Evolutionary conservation across 73 alveolate genomes (phyloP), one percentile per base, ranked within the genome.

Genomic region (Tetrahymena elliotti): DNA sequence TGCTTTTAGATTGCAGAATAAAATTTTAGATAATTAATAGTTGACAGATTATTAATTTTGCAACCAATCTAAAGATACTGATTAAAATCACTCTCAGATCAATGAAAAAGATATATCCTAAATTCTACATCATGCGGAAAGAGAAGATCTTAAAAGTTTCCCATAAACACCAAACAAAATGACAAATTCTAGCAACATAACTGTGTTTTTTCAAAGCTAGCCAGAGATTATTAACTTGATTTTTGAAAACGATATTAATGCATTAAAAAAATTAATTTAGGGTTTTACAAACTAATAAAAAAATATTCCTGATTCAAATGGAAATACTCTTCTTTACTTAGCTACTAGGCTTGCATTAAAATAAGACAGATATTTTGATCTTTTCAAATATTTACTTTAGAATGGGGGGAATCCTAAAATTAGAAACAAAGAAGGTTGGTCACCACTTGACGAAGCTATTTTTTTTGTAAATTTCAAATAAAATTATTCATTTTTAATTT

Each of bases 351-450:
- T 97, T 16, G 83, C 98, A 27, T 68, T 93, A 33, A 54, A 88
- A 38, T 94, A 92, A 8, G 98, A 96, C 38, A 96, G 96, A 35
- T 97, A 93, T 92, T 96, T 97, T 68, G 88, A 68, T 16, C 16
- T 68, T 31, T 68, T 68, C n/a, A 68, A 68, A 31, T 68, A 27
- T 68, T 11, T 97, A 16, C 84, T 97, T 27, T 95, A 96, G 34
- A 83, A 94, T 33, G 99, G 99, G 9, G 98, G 97, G 2, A 96
- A 97, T 95, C 95, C 95, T 33, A 95, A 95, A 83, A 40, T 95
- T n/a, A 97, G 95, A 94, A 98, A 97, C 93, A 24, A 53, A 22
- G 84, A 93, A 39, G 99, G 99, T 27, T 97, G 99, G 98, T 84
- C 98, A 6, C 39, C 94, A 15, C 96, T 97, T 94, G 98, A 97